Percentiles rank a stretch among this genome's conserved stretches.
phyloP scores from a whole-genome alignment of 2,329 filamentous ascomycete genomes.

The Ophiocordyceps camponoti-rufipedis region DNA sequence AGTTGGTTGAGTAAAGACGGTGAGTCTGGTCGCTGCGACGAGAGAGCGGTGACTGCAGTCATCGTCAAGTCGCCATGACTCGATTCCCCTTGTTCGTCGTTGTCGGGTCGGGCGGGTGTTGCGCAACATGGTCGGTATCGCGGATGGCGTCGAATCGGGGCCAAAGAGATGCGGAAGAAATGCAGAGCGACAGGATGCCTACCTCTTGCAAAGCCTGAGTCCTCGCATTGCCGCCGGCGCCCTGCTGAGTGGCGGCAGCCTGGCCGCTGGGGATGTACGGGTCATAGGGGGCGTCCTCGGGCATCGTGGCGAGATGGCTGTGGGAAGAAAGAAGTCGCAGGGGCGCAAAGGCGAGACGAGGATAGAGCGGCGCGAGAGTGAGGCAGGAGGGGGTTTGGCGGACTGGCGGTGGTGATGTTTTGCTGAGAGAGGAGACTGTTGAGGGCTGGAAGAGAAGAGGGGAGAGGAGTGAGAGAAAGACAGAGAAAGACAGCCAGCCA shows the following conservation, averaged over 20 bases:
- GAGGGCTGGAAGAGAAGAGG: not conserved
- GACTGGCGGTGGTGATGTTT: not conserved
- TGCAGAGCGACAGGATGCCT: constrained; percentile 21
- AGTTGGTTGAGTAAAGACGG: not conserved
- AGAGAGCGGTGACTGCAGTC: too few relatives aligned
- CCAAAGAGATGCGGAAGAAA: constrained; percentile 1
- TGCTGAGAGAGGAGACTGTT: not conserved
- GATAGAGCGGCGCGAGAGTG: not conserved
- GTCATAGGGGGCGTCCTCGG: constrained; percentile 55
- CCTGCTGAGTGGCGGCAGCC: constrained; percentile 21
- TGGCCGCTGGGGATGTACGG: constrained; percentile 68
- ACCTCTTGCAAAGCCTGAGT: constrained; percentile 65
- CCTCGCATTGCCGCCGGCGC: constrained; percentile 27
- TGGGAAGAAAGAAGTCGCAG: constrained; percentile 1
- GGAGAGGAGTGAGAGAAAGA: not conserved
- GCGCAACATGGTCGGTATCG: not conserved
- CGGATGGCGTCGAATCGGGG: not conserved
- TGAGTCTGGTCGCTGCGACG: too few relatives aligned
- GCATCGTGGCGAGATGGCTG: constrained; percentile 21
- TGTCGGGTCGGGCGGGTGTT: not conserved
- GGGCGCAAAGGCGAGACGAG: not conserved
- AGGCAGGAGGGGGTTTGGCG: not conserved
- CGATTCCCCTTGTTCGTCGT: not conserved
- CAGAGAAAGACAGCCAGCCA: constrained; percentile 1
- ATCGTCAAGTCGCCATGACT: too few relatives aligned